Conservation (phyloP, 2,329 filamentous ascomycete genomes). For the Trichoderma brevicompactum region DNA sequence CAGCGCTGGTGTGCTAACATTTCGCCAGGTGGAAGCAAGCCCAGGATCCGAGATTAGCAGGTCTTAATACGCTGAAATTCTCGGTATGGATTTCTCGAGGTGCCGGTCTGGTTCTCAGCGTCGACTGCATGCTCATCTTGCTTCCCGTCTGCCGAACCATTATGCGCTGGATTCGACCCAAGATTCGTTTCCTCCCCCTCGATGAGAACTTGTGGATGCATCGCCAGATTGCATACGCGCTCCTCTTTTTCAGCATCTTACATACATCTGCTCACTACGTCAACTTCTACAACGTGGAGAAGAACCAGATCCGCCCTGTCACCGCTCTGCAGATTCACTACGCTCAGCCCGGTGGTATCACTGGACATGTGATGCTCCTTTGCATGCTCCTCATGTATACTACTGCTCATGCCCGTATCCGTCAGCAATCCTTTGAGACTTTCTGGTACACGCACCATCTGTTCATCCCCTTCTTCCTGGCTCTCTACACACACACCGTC, state of each 20-base stretch:
- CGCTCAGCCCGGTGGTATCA: conserved; percentile 84
- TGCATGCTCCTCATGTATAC: conserved; percentile 99
- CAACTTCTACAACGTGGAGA: conserved; percentile 98
- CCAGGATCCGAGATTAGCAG: conserved; percentile 67
- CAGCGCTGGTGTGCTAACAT: background rate
- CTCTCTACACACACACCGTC: conserved; percentile 91
- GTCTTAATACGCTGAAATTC: conserved; percentile 78
- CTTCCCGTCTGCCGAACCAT: conserved; percentile 94
- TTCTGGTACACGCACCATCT: conserved; percentile 99
- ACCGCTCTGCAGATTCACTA: conserved; percentile 92
- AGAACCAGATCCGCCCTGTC: conserved; percentile 76
- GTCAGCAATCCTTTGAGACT: conserved; percentile 95
- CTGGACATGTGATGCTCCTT: conserved; percentile 96
- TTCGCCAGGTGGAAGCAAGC: conserved; percentile 75
- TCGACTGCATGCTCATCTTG: conserved; percentile 86
- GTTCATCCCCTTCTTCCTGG: conserved; percentile 94
- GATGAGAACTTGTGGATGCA: conserved; percentile 98
- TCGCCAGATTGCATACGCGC: conserved; percentile 86
- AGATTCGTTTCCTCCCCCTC: conserved; percentile 85
- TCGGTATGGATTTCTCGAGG: conserved; percentile 98
- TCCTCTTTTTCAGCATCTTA: conserved; percentile 79
- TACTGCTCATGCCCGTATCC: conserved; percentile 88
- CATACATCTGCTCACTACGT: conserved; percentile 88
- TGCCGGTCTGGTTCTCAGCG: conserved; percentile 80
- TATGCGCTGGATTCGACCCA: conserved; percentile 81